Base-by-base conservation (phyloP, 2,329 filamentous ascomycete species). In the Purpureocillium takamizusanense region DNA sequence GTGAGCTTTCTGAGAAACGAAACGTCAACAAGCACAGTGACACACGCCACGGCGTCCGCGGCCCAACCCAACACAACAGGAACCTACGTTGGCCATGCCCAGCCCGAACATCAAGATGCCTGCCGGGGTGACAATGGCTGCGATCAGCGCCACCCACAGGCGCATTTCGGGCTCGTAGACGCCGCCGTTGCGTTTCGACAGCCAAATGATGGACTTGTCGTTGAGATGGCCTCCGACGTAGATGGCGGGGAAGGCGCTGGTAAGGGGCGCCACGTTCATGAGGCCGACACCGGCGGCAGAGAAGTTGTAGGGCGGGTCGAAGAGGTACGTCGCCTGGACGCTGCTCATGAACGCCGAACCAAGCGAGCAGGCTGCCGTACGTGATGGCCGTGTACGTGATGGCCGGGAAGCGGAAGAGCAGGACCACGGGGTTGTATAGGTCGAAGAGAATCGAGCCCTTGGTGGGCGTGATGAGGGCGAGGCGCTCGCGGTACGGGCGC, bases 101-200 rank as follows among this genome's bases (percentile, higher is more conserved):
- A 51, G 38, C 4, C 60, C 62, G 31, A 62, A 60, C 54, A 64
- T 58, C 3, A 61, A 49, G 3, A 62, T 23, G 0, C 62, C 61
- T 0, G 50, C 54, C 7, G 54, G 47, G 35, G 56, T 47, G 0
- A 52, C 31, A 4, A 63, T 14, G 0, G 55, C 52, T 2, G 54
- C 51, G 3, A 52, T 41, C 6, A 53, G 36, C 1, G 49, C 40
- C 11, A 46, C 44, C 31, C 50, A 65, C 6, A 67, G 44, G 2
- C 64, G 55, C 56, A 65, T 67, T 37, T 68, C 65, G 0, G 65
- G 62, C 43, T 67, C 63, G 35, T 62, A 66, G 11, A 61, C 54
- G 7, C 62, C 63, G 2, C 52, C 51, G 7, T 65, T 65, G 2
- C 56, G 49, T 14, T 49, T 52, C 0, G 65, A 50, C 11, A 63